These are phyloP conservation scores for Lentinula aciculospora DNA, from an alignment of 768 basidiomycete species.

Conservation along the genomic window DNA sequence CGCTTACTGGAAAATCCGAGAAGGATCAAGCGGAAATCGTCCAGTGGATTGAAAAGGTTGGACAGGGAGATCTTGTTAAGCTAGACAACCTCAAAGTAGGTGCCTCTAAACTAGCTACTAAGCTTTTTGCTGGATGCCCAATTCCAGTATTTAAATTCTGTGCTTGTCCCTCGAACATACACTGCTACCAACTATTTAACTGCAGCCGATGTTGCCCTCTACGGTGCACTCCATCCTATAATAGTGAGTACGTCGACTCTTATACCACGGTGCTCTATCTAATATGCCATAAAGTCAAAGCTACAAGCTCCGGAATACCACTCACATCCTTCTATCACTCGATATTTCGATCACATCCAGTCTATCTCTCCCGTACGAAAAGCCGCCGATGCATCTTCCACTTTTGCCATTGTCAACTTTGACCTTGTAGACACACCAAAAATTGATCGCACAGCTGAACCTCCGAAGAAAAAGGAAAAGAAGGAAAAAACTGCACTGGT, in stretches of 20 bases:
- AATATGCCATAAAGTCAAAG: slow-evolving; percentile 46
- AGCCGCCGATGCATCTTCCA: slow-evolving; percentile 44
- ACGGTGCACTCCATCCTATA: slow-evolving; percentile 80
- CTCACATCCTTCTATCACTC: slow-evolving; percentile 74
- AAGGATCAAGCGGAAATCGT: slow-evolving; percentile 59
- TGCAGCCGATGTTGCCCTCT: slow-evolving; percentile 87
- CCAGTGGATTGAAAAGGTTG: slow-evolving; percentile 67
- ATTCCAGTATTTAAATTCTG: slow-evolving; percentile 54
- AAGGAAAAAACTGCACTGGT: slow-evolving; percentile 18
- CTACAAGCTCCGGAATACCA: slow-evolving; percentile 71
- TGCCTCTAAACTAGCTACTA: not conserved
- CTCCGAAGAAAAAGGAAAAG: slow-evolving; percentile 78
- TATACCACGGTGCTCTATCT: not conserved
- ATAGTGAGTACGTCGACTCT: slow-evolving; percentile 49
- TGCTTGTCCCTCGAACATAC: slow-evolving; percentile 77
- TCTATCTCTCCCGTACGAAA: slow-evolving; percentile 55
- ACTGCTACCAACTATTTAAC: slow-evolving; percentile 80
- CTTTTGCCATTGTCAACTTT: slow-evolving; percentile 55
- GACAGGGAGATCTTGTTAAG: slow-evolving; percentile 40
- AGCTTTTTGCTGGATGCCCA: not conserved
- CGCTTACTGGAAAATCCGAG: slow-evolving; percentile 47
- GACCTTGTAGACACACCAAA: slow-evolving; percentile 75
- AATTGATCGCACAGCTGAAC: slow-evolving; percentile 64
- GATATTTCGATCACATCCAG: slow-evolving; percentile 96
- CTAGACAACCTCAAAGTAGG: slow-evolving; percentile 46